A percentile compares a stretch with the other conserved stretches of the same genome.
Conservation (phyloP, 805 yeast genomes). For the Clavispora phyllophila region DNA sequence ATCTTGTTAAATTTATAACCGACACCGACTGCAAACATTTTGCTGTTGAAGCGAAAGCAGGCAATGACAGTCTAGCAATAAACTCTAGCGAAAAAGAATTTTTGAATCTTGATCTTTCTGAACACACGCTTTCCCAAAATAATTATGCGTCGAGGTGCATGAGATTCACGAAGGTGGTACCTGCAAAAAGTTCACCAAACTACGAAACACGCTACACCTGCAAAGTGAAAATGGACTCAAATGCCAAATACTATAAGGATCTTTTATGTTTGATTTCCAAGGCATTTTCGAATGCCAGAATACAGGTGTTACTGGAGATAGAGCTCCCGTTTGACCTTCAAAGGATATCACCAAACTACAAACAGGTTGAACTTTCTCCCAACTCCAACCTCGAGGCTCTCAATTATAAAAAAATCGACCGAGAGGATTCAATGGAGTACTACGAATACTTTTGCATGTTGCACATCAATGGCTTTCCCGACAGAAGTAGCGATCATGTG, state of each 20-base stretch:
- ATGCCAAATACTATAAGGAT: slow-evolving; percentile 6
- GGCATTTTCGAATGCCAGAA: slow-evolving; percentile 5
- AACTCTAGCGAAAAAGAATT: background rate
- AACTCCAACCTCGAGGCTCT: slow-evolving; percentile 2
- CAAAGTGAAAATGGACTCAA: background rate
- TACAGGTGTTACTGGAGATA: slow-evolving; percentile 2
- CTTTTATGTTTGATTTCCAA: slow-evolving; percentile 4
- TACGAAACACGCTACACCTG: slow-evolving; percentile 3
- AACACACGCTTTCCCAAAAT: slow-evolving; percentile 10
- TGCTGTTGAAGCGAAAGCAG: background rate
- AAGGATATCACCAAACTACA: background rate
- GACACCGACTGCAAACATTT: background rate
- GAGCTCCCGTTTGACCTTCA: background rate
- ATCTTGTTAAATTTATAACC: background rate
- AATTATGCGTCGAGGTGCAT: slow-evolving; percentile 11
- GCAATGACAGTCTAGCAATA: background rate
- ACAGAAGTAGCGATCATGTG: slow-evolving; percentile 6
- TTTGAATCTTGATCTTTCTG: slow-evolving; percentile 3
- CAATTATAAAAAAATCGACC: background rate
- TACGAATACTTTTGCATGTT: slow-evolving; percentile 12
- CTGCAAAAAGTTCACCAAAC: slow-evolving; percentile 10
- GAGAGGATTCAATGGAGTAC: slow-evolving; percentile 2
- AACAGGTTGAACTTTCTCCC: background rate
- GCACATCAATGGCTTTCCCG: slow-evolving; percentile 12
- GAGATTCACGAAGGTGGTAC: slow-evolving; percentile 7